Evolutionary conservation across 495 filamentous ascomycete species (phyloP).

Genomic region (Trichoderma asperelloides): DNA sequence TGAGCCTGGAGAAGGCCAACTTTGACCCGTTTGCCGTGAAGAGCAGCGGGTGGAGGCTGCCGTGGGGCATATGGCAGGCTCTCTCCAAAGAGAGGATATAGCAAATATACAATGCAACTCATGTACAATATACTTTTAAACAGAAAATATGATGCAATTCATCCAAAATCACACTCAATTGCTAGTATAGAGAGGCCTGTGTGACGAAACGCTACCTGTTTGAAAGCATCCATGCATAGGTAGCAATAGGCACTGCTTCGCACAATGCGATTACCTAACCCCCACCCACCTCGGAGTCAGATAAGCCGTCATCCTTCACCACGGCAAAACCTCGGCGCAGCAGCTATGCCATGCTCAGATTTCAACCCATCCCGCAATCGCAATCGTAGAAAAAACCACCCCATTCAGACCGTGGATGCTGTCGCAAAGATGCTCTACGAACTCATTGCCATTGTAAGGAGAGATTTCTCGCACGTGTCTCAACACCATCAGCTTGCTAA

Average conservation of each 20-base stretch:
- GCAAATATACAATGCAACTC: background rate
- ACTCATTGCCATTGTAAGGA: constrained; percentile 83
- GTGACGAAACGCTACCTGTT: too few species aligned
- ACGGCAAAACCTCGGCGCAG: constrained; percentile 3
- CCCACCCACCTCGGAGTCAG: background rate
- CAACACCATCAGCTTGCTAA: constrained; percentile 10
- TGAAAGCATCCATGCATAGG: too few species aligned
- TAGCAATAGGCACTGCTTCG: background rate
- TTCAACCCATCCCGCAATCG: constrained; percentile 6
- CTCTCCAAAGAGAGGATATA: constrained; percentile 31
- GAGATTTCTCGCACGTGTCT: background rate
- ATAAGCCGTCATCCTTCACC: background rate
- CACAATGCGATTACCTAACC: background rate
- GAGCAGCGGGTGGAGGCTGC: constrained; percentile 73
- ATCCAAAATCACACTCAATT: background rate
- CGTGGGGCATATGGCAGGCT: constrained; percentile 75
- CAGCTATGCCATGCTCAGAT: background rate
- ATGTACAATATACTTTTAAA: background rate
- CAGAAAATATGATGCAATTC: background rate
- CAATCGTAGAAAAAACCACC: background rate
- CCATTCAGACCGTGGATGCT: background rate
- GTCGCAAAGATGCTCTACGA: constrained; percentile 80
- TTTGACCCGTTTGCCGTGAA: constrained; percentile 65
- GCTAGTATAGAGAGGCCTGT: too few species aligned
- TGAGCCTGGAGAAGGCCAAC: constrained; percentile 63